Evolutionary conservation across 2,329 filamentous ascomycete genomes (phyloP).

Genomic region (Orbilia quercus): DNA sequence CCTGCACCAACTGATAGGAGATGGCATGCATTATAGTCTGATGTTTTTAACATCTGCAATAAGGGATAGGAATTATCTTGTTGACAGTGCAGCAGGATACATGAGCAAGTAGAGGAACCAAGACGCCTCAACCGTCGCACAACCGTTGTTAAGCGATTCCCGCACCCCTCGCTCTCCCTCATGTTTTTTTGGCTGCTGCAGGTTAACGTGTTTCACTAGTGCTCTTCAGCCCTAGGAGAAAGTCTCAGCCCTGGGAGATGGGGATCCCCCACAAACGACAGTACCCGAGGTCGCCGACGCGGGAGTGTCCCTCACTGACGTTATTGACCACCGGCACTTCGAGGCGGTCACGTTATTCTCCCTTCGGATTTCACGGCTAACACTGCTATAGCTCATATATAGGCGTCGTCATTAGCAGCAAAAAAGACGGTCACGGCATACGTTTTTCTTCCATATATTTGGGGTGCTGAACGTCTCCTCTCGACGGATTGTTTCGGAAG

Average conservation of each 20-base stretch:
- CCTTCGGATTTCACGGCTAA: not conserved
- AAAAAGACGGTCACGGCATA: too few relatives aligned
- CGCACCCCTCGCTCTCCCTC: slow-evolving; percentile 52
- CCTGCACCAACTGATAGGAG: too few relatives aligned
- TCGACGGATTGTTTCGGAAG: slow-evolving; percentile 47
- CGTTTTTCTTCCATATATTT: not conserved
- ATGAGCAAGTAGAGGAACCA: not conserved
- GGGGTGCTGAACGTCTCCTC: slow-evolving; percentile 11
- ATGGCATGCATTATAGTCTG: slow-evolving; percentile 9
- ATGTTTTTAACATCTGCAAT: slow-evolving; percentile 28
- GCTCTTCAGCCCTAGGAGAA: slow-evolving; percentile 55
- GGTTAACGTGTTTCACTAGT: slow-evolving; percentile 36
- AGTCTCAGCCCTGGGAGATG: slow-evolving; percentile 55
- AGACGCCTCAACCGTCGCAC: slow-evolving; percentile 56
- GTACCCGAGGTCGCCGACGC: slow-evolving; percentile 56
- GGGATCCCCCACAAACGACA: slow-evolving; percentile 50
- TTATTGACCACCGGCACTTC: slow-evolving; percentile 32
- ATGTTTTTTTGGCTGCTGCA: slow-evolving; percentile 19
- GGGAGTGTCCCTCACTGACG: slow-evolving; percentile 44
- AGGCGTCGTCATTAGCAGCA: too few relatives aligned
- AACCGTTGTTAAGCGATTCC: slow-evolving; percentile 57
- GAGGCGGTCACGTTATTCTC: slow-evolving; percentile 25
- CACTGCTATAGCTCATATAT: too few relatives aligned
- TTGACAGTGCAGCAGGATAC: slow-evolving; percentile 35
- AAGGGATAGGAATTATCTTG: slow-evolving; percentile 22